Evolutionary conservation across 78 protist species (phyloP).

Genomic region (Bodo saltans): DNA sequence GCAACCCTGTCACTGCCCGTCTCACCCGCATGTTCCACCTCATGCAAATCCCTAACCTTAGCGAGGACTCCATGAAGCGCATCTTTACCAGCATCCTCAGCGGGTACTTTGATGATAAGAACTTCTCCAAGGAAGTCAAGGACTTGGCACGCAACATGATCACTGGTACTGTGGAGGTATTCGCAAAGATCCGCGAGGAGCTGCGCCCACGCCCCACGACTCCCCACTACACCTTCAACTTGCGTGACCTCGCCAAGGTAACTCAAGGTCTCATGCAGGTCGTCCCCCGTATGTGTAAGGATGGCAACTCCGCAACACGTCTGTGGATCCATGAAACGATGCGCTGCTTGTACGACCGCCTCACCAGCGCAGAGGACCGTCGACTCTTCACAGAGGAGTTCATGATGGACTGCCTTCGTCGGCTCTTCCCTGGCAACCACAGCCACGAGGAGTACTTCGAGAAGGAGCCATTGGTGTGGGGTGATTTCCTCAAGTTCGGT

Average conservation of each 20-base stretch:
- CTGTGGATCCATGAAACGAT: constrained; percentile 69
- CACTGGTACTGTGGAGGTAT: constrained; percentile 48
- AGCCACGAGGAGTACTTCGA: not conserved
- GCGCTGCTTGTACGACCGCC: constrained; percentile 73
- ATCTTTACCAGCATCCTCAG: constrained; percentile 53
- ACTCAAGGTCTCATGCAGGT: constrained; percentile 43
- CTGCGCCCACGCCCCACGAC: constrained; percentile 75
- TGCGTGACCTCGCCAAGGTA: constrained; percentile 66
- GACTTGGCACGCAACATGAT: constrained; percentile 37
- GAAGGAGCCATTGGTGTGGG: constrained; percentile 33
- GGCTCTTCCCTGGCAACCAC: constrained; percentile 6
- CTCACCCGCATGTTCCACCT: constrained; percentile 65
- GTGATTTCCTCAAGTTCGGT: constrained; percentile 22
- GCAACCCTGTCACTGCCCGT: constrained; percentile 59
- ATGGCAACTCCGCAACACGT: not conserved
- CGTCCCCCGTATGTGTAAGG: not conserved
- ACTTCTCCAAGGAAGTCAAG: constrained; percentile 3
- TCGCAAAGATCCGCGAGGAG: constrained; percentile 17
- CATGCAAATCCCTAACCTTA: constrained; percentile 38
- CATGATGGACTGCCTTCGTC: not conserved
- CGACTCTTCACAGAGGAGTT: constrained; percentile 9
- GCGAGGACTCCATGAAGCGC: constrained; percentile 20
- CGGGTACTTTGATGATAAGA: constrained; percentile 23
- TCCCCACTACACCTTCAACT: constrained; percentile 83
- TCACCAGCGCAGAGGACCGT: constrained; percentile 53